Base-by-base conservation (phyloP, 1,284 basidiomycete species). In the Ustilago loliicola region DNA sequence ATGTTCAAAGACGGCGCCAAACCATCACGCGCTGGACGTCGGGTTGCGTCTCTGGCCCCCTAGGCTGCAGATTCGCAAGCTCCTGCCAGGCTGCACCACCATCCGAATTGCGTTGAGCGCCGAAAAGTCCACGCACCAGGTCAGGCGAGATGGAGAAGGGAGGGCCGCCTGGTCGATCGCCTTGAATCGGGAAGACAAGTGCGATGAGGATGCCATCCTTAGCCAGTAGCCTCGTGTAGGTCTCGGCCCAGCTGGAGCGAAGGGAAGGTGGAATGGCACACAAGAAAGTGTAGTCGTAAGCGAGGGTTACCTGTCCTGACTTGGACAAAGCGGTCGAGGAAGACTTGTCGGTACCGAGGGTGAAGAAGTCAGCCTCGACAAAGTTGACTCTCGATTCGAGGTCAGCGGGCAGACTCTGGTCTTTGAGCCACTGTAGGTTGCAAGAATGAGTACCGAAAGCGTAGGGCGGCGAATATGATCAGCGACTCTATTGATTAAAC, bases 241-340 rank as follows among this genome's bases (percentile, higher is more conserved):
- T 79, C 62, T 80, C 64, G 2, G 77, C 79, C 80, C 80, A 82
- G 3, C 36, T 36, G 2, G 63, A 23, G 7, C 79, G 65, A 13
- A 79, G 70, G 15, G 68, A 48, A 13, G 80, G 80, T 3, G 77
- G 80, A 21, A 82, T 66, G 17, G 80, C 80, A 47, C 80, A 82
- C 29, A 82, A 60, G 65, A 82, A 82, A 4, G 80, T 82, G 56
- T 82, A 82, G 53, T 82, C 80, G 62, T 82, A 82, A 3, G 73
- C 69, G 13, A 82, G 62, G 10, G 32, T 55, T 15, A 34, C 68
- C 11, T 42, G 30, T 8, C 61, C 63, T 5, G 75, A 36, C 48
- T 67, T 55, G 19, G 75, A 57, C 1, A 77, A 61, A 19, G 62
- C 67, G 1, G 61, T 7, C 1, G 40, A 57, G 13, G 71, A 36